Evolutionary conservation across 208 protist species (phyloP), one percentile per base, ranked within the genome.

Genomic region (Angomonas deanei): DNA sequence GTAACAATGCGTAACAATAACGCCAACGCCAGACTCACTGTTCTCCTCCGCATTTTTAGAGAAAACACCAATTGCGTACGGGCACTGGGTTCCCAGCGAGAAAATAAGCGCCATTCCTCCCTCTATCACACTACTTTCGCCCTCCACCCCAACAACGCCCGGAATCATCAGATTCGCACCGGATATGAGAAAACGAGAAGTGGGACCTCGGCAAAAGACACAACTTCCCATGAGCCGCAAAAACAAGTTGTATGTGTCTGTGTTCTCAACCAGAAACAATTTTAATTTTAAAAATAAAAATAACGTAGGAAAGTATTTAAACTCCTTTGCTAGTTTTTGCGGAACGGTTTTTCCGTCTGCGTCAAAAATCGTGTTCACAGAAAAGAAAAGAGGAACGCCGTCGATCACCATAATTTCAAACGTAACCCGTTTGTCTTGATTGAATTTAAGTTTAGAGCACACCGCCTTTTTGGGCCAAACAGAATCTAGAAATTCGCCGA

Each of bases 101-200:
- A 70, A 80, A 62, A 89, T 58, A 0, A 82, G 64, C 1, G 70
- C 64, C 17, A 84, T 50, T 54, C 76, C 62, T 19, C 64, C n/a
- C 24, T 56, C 50, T 33, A 32, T 11, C 23, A 30, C 23, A 33
- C 5, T 30, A 33, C 31, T 28, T 30, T 28, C 24, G 21, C 31
- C 50, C 27, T 33, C 5, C 13, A 80, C 34, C 24, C 54, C 46
- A 31, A 78, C 6, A 62, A 93, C 80, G 26, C 87, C 83, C 48
- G 83, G 82, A 49, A 88, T 91, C 87, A 93, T 93, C 28, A 93
- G 65, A 67, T 93, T 83, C 10, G 87, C 84, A 13, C 84, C 87
- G 33, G 76, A 82, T 21, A 90, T 23, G 10, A 93, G 50, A 67
- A 80, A 91, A 0, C 67, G 60, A 15, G 82, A 93, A 23, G 82